These are phyloP conservation scores for Yarrowia keelungensis DNA, from an alignment of 805 yeast genomes.

Conservation along the genomic window DNA sequence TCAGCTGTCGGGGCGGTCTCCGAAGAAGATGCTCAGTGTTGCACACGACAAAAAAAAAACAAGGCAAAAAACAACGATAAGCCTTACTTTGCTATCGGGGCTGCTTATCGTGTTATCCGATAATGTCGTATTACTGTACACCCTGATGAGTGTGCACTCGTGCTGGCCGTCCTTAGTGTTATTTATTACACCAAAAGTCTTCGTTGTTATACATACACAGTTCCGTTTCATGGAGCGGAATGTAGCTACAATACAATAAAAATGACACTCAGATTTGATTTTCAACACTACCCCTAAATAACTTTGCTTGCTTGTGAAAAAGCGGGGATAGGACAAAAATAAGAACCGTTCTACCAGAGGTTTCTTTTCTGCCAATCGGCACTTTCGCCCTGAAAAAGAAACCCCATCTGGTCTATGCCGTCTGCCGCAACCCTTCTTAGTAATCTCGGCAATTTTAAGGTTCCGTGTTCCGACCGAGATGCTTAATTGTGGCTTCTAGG, in stretches of 20 bases:
- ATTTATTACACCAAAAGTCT: background rate
- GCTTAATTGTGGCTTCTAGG: too few species aligned
- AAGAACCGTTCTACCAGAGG: too few species aligned
- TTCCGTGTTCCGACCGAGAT: too few species aligned
- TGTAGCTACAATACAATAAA: background rate
- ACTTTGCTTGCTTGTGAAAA: background rate
- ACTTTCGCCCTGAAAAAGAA: background rate
- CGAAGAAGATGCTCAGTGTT: constrained; percentile 6
- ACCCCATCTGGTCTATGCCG: background rate
- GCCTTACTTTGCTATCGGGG: background rate
- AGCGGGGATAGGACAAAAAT: background rate
- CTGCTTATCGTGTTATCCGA: background rate
- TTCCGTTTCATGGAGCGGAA: constrained; percentile 4
- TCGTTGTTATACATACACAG: background rate
- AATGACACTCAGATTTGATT: too few species aligned
- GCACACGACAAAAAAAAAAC: constrained; percentile 5
- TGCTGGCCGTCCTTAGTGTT: background rate
- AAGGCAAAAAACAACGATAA: background rate
- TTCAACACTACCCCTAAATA: background rate
- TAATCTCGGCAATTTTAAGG: background rate
- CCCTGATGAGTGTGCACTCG: too few species aligned
- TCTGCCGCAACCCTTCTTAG: background rate
- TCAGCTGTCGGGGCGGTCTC: constrained; percentile 5
- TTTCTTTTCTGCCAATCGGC: background rate
- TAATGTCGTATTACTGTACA: too few species aligned